Evolutionary conservation across 805 yeast species (phyloP).

Genomic region (Cyberlindnera samutprakarnensis): DNA sequence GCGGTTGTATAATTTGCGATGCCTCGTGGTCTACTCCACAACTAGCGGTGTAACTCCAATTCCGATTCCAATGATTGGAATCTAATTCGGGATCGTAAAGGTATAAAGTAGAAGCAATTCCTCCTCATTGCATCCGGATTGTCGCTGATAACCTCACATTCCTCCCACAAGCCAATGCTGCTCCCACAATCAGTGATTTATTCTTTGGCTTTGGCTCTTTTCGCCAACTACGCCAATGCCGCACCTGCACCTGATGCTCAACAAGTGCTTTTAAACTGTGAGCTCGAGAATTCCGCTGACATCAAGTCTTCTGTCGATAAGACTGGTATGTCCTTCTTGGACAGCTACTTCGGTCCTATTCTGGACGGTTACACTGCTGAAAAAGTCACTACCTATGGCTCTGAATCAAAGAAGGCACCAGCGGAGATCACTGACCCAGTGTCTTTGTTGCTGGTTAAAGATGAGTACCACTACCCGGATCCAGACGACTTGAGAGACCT

Average conservation of each 20-base stretch:
- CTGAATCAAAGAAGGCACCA: constrained; percentile 22
- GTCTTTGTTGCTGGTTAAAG: constrained; percentile 25
- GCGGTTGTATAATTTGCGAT: no score
- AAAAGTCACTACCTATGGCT: constrained; percentile 15
- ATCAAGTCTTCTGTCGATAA: constrained; percentile 4
- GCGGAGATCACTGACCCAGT: constrained; percentile 23
- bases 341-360: constrained; percentile 28
- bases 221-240: constrained; percentile 9
- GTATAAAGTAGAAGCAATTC: no score
- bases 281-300: constrained; percentile 7
- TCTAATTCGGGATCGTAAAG: no score
- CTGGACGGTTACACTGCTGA: constrained; percentile 23
- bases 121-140: no score
- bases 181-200: constrained; percentile 13
- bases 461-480: constrained; percentile 28
- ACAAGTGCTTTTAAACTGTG: constrained; percentile 20
- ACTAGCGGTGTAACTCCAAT: no score
- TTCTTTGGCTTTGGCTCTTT: constrained; percentile 8
- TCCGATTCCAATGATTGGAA: no score
- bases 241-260: constrained; percentile 19
- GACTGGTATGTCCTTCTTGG: constrained; percentile 25
- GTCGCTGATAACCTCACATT: no score
- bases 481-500: constrained; percentile 31
- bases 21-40: no score
- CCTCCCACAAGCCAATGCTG: constrained; percentile 13